Percentiles rank a stretch among this genome's conserved stretches.
These are phyloP conservation scores for Suaeda aralocaspica DNA, from an alignment of 148 eudicot species.

Conservation along the genomic window DNA sequence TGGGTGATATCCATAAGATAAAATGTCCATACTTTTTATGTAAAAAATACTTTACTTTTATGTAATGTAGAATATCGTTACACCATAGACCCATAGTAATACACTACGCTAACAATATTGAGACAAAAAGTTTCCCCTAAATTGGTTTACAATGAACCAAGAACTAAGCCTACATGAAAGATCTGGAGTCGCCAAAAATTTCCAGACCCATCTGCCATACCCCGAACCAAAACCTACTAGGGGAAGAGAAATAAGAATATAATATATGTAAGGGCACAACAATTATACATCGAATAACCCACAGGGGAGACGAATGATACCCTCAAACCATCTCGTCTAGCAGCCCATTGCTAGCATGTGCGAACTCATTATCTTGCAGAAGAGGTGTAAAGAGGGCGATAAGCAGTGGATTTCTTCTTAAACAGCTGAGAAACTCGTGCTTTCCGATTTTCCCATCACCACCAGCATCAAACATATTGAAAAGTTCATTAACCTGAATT, in stretches of 20 bases:
- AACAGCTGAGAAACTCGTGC: conserved; percentile 22
- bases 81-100: background rate
- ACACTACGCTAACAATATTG: conserved; percentile 14
- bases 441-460: conserved; percentile 29
- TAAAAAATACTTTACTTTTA: background rate
- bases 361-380: conserved; percentile 23
- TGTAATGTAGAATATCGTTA: background rate
- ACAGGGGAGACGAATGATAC: background rate
- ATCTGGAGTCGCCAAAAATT: conserved; percentile 20
- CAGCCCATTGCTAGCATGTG: conserved; percentile 14
- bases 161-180: conserved; percentile 18
- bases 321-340: conserved; percentile 28
- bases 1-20: too few relatives aligned
- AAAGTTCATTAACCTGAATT: conserved; percentile 19
- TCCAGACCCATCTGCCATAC: conserved; percentile 13
- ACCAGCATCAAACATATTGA: conserved; percentile 30
- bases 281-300: conserved; percentile 9
- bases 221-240: conserved; percentile 4
- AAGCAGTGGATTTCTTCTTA: conserved; percentile 28
- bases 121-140: conserved; percentile 2
- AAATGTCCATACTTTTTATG: too few relatives aligned
- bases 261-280: background rate
- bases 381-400: conserved; percentile 29
- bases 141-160: conserved; percentile 16
- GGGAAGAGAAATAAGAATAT: background rate